Evolutionary conservation across 2,329 filamentous ascomycete genomes (phyloP).

Genomic region (Penicillium aurantiogriseum): DNA sequence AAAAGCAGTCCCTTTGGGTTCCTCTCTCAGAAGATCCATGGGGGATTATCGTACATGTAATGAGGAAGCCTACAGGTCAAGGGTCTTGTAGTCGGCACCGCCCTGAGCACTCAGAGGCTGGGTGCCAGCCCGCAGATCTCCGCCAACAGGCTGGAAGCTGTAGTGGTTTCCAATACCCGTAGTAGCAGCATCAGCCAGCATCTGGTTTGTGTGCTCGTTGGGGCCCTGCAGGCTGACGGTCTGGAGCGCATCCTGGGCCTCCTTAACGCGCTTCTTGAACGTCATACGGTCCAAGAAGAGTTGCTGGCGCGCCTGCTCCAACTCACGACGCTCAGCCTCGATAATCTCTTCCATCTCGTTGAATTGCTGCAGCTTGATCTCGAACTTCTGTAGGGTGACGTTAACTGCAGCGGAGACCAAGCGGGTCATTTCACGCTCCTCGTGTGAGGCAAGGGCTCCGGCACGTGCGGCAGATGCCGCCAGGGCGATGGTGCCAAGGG

Average conservation of each 20-base stretch:
- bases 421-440: slow-evolving; percentile 94
- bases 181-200: slow-evolving; percentile 36
- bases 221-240: slow-evolving; percentile 43
- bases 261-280: slow-evolving; percentile 82
- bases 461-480: slow-evolving; percentile 83
- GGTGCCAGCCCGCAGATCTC: slow-evolving; percentile 30
- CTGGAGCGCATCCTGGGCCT: slow-evolving; percentile 71
- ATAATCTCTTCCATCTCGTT: slow-evolving; percentile 92
- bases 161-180: slow-evolving; percentile 41
- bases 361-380: slow-evolving; percentile 94
- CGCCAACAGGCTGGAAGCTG: slow-evolving; percentile 40
- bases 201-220: slow-evolving; percentile 41
- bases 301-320: slow-evolving; percentile 88
- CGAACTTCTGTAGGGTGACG: slow-evolving; percentile 89
- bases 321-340: slow-evolving; percentile 85
- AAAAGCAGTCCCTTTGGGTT: slow-evolving; percentile 10
- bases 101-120: slow-evolving; percentile 43
- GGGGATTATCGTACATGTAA: slow-evolving; percentile 26
- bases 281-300: slow-evolving; percentile 88
- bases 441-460: slow-evolving; percentile 85
- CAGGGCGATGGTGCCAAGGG: slow-evolving; percentile 71
- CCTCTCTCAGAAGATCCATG: slow-evolving; percentile 20
- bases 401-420: slow-evolving; percentile 91
- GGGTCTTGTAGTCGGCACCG: slow-evolving; percentile 43
- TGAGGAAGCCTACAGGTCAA: slow-evolving; percentile 39